phyloP scores from a whole-genome alignment of 2,329 filamentous ascomycete species.

The Metarhizium album region DNA sequence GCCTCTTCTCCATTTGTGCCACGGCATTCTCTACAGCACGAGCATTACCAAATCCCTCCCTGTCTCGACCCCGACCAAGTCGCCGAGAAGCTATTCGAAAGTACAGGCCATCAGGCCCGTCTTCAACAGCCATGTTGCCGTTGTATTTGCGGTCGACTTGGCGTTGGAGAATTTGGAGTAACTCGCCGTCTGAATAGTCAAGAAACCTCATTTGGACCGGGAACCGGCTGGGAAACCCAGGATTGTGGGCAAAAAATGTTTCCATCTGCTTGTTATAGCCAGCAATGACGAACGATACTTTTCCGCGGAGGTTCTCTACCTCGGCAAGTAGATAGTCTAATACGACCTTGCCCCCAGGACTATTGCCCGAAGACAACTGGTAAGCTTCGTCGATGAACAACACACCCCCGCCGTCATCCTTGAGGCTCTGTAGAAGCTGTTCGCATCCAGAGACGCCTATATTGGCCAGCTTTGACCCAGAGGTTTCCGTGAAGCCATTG shows the following conservation, averaged over 20 bases:
- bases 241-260: slow-evolving; percentile 63
- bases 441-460: slow-evolving; percentile 49
- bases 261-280: slow-evolving; percentile 71
- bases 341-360: slow-evolving; percentile 45
- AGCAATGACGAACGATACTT: slow-evolving; percentile 60
- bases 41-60: slow-evolving; percentile 64
- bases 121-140: slow-evolving; percentile 47
- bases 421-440: slow-evolving; percentile 35
- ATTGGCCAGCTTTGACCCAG: slow-evolving; percentile 55
- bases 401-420: slow-evolving; percentile 52
- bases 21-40: slow-evolving; percentile 55
- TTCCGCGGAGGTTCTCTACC: slow-evolving; percentile 60
- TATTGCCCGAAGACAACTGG: slow-evolving; percentile 53
- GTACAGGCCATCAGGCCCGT: slow-evolving; percentile 48
- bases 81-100: slow-evolving; percentile 51
- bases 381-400: slow-evolving; percentile 76
- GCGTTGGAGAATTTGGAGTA: slow-evolving; percentile 48
- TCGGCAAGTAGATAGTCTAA: slow-evolving; percentile 63
- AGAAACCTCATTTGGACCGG: slow-evolving; percentile 54
- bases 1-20: slow-evolving; percentile 41
- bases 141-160: slow-evolving; percentile 44
- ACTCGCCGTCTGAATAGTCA: slow-evolving; percentile 57
- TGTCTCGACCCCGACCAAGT: slow-evolving; percentile 50
- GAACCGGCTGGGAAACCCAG: slow-evolving; percentile 58
- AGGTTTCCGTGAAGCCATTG: slow-evolving; percentile 50